Evolutionary conservation across 495 filamentous ascomycete species (phyloP), one percentile per base, ranked within the genome.

Genomic region (Penicillium daleae): DNA sequence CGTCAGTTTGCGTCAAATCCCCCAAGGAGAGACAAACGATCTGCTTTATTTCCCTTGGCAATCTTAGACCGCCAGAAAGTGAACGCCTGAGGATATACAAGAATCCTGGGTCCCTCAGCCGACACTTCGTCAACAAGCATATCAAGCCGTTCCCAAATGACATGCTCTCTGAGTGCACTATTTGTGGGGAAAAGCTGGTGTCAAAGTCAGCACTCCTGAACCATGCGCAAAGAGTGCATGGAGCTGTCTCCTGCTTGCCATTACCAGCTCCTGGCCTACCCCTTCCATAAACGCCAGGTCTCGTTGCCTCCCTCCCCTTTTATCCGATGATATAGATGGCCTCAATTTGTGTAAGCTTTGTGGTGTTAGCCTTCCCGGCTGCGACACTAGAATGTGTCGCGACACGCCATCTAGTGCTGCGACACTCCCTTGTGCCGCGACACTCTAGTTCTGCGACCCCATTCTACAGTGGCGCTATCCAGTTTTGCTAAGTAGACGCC

Each of bases 121-220:
- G 66, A 61, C 62, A 71, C 64, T 71, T 71, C 53, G 60, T 71
- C 56, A 64, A 67, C 52, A 56, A 54, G 17, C 66, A 71, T 60
- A 55, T 71, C 60, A 67, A 68, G 59, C 61, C 50, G 21, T 72
- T 59, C 42, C 53, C 63, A n/a, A 69, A 63, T 49, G 59, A 66
- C 24, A 68, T 72, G 63, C 63, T 44, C 17, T 64, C 57, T 60
- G 62, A 59, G 57, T 72, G 63, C 65, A 37, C 17, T 12, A 62
- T 70, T 56, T 72, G 65, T 32, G 60, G 60, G 10, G 59, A 70
- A 39, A 61, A 64, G 39, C 60, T 72, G 35, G 17, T 54, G 52
- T 63, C 57, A 48, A 72, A 69, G 39, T 60, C 60, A 17, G 58
- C 0, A 32, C 56, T 72, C 19, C 42, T 72, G 59, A 72, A 66